Evolutionary conservation across 2,329 filamentous ascomycete genomes (phyloP), one percentile per base, ranked within the genome.

Genomic region (Stemphylium beticola): DNA sequence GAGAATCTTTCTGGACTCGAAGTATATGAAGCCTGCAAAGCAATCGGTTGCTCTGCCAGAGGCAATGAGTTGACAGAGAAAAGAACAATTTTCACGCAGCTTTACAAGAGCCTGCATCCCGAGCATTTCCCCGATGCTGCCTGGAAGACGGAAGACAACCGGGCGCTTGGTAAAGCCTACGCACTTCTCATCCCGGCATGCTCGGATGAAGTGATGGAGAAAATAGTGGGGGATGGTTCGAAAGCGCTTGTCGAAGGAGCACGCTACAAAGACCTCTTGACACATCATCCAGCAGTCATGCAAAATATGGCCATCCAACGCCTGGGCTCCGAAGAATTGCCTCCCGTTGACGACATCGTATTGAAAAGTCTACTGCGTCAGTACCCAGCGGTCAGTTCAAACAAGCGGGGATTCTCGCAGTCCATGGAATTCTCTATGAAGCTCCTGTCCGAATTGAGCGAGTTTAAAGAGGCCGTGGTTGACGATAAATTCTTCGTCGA

Each of bases 381-480:
- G 8, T 64, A 49, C 18, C 65, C 66, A 9, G 32, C 60, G 10
- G 18, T 29, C 4, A 44, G 36, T 10, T 46, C 53, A 7, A 15
- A 26, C 14, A 22, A 45, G 7, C 42, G 22, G 10, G 56, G 62
- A 3, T 59, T 71, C 36, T 70, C 69, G 4, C 51, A 56, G 2
- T 69, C 69, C 1, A 73, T 74, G 71, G 22, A 56, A 2, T 73
- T 72, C 47, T 63, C 66, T 6, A 37, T 71, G 1, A 39, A 57
- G 0, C 31, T 68, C 8, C 49, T 74, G 10, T 43, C 47, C 17
- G 51, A 14, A 4, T 18, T 69, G 7, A 44, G 50, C 1, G 33
- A 57, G 6, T 47, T 53, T 15, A 46, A 49, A 11, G 12, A 24
- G 1, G 18, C 9, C 2, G 38, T 22, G 7, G 11, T 66, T 10